Conservation (phyloP, 2,329 filamentous ascomycete genomes). For the Phyllosticta ampelicida region DNA sequence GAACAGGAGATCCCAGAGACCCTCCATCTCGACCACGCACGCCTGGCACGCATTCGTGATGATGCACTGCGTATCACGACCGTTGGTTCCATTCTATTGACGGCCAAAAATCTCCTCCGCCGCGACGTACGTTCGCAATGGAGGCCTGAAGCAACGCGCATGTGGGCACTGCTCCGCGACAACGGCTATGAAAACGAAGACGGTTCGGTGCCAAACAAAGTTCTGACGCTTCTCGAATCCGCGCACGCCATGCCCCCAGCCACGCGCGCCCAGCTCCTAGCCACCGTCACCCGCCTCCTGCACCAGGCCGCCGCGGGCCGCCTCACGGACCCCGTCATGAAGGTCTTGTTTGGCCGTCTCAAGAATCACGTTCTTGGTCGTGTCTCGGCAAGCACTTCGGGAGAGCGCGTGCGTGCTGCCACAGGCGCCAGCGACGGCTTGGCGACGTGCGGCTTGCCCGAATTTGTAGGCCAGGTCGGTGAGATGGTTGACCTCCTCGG, state of each 20-base stretch:
- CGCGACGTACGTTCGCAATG: conserved; percentile 67
- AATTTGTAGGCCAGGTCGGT: conserved; percentile 60
- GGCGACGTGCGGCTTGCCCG: conserved; percentile 57
- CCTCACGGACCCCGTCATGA: conserved; percentile 52
- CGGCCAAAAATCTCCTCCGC: conserved; percentile 74
- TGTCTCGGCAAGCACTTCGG: conserved; percentile 54
- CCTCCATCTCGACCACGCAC: conserved; percentile 55
- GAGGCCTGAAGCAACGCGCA: conserved; percentile 62
- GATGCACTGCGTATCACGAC: conserved; percentile 57
- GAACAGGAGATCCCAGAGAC: conserved; percentile 58
- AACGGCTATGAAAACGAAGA: conserved; percentile 44
- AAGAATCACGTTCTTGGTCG: conserved; percentile 55
- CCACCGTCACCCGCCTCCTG: conserved; percentile 39
- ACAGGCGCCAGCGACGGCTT: conserved; percentile 60
- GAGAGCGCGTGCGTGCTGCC: conserved; percentile 59
- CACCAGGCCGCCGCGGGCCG: conserved; percentile 39
- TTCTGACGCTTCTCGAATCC: conserved; percentile 39
- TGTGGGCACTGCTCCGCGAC: conserved; percentile 55
- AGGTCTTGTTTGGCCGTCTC: conserved; percentile 57
- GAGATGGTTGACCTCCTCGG: conserved; percentile 59
- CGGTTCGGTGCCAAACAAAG: conserved; percentile 32
- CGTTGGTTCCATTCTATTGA: conserved; percentile 62
- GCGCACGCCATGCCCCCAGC: conserved; percentile 39
- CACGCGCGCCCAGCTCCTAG: conserved; percentile 33
- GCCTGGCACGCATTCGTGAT: conserved; percentile 47